phyloP scores from a whole-genome alignment of 768 basidiomycete species.

The Macrolepiota albuminosa region DNA sequence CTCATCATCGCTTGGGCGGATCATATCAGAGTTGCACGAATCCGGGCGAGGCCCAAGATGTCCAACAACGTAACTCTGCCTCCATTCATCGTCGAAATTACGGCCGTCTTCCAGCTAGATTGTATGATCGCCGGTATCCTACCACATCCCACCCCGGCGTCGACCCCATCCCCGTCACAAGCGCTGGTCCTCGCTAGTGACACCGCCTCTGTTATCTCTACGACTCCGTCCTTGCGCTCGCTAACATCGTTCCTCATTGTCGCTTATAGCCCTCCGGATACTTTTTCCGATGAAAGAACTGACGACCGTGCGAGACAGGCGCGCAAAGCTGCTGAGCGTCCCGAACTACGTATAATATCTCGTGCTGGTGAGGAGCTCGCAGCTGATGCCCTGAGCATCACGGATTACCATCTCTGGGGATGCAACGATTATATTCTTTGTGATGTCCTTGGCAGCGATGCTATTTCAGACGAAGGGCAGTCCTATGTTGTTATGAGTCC shows the following conservation, averaged over 20 bases:
- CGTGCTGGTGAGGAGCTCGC: constrained; percentile 84
- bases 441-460: constrained; percentile 32
- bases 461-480: constrained; percentile 31
- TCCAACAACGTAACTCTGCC: constrained; percentile 40
- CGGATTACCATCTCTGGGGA: constrained; percentile 76
- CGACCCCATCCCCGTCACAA: constrained; percentile 16
- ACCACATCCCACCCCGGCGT: constrained; percentile 55
- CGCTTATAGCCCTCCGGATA: constrained; percentile 81
- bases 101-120: constrained; percentile 88
- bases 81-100: constrained; percentile 78
- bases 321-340: constrained; percentile 83
- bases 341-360: constrained; percentile 90
- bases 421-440: constrained; percentile 89
- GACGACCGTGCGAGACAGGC: constrained; percentile 71
- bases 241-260: constrained; percentile 80
- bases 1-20: constrained; percentile 94
- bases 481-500: constrained; percentile 86
- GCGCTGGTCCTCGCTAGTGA: constrained; percentile 12
- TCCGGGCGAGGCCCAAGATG: constrained; percentile 56
- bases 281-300: constrained; percentile 65
- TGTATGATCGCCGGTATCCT: constrained; percentile 93
- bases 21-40: constrained; percentile 83
- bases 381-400: constrained; percentile 75
- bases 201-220: constrained; percentile 10
- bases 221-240: constrained; percentile 21